Evolutionary conservation across 2,329 filamentous ascomycete genomes (phyloP).

Genomic region (Ceratocystis huliohia): DNA sequence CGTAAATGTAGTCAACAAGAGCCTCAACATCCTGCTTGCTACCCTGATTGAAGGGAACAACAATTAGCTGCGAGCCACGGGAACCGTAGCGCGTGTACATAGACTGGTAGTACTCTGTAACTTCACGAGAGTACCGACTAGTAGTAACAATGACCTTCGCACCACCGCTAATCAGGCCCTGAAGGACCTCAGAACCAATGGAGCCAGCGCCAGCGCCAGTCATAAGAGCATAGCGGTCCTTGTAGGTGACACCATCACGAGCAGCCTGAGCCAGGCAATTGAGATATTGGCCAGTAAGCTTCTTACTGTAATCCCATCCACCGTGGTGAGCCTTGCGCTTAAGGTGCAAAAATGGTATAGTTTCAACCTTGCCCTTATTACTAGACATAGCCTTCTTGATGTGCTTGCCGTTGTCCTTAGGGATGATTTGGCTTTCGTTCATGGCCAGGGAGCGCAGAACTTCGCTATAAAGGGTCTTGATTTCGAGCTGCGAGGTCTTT

Average conservation of each 20-base stretch:
- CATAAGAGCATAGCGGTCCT: constrained; percentile 94
- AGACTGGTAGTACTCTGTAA: constrained; percentile 97
- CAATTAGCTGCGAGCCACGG: constrained; percentile 88
- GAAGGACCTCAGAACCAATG: constrained; percentile 91
- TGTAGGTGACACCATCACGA: constrained; percentile 74
- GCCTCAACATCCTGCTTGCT: constrained; percentile 97
- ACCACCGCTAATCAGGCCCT: constrained; percentile 90
- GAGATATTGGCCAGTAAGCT: constrained; percentile 83
- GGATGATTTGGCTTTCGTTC: constrained; percentile 96
- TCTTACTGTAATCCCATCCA: constrained; percentile 99
- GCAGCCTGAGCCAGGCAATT: constrained; percentile 85
- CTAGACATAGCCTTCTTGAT: constrained; percentile 40
- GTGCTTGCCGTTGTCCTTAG: constrained; percentile 66
- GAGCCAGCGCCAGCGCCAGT: constrained; percentile 95
- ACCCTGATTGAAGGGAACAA: constrained; percentile 97
- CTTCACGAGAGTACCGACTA: constrained; percentile 88
- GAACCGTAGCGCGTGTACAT: constrained; percentile 95
- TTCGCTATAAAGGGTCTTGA: constrained; percentile 88
- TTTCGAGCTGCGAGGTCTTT: constrained; percentile 90
- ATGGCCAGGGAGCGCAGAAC: constrained; percentile 88
- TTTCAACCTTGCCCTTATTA: constrained; percentile 84
- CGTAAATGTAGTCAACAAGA: constrained; percentile 90
- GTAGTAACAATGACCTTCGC: constrained; percentile 96
- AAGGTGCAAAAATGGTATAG: constrained; percentile 91
- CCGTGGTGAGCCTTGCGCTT: constrained; percentile 78